phyloP scores from a whole-genome alignment of 306 rosid species.

The Oxytropis ochrocephala region DNA sequence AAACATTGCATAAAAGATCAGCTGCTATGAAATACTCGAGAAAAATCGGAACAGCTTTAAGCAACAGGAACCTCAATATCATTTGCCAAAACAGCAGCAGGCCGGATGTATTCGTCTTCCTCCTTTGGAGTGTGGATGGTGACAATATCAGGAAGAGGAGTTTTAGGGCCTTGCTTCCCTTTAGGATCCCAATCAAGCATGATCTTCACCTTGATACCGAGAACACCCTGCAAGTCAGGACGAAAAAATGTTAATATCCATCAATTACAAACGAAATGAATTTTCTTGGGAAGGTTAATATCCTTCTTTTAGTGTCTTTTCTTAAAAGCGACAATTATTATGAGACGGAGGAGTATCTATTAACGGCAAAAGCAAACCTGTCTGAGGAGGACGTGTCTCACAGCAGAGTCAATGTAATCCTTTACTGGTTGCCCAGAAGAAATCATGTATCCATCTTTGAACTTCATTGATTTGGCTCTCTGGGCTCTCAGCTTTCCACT shows the following conservation, averaged over 20 bases:
- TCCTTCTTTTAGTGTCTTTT: no score
- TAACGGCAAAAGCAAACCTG: not conserved
- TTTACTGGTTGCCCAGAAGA: constrained; percentile 4
- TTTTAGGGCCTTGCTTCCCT: not conserved
- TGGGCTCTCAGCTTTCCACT: constrained; percentile 7
- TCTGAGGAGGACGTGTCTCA: constrained; percentile 5
- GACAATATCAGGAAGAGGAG: not conserved
- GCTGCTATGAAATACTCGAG: not conserved
- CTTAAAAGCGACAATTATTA: no score
- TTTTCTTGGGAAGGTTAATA: not conserved
- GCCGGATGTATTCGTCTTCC: not conserved
- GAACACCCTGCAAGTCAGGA: not conserved
- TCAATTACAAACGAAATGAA: not conserved
- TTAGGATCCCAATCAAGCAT: constrained; percentile 10
- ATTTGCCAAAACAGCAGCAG: not conserved
- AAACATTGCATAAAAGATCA: not conserved
- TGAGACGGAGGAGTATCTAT: not conserved
- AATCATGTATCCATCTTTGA: constrained; percentile 11
- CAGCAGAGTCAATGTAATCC: constrained; percentile 9
- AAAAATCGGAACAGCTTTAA: not conserved
- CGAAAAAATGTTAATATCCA: not conserved
- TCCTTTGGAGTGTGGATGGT: not conserved
- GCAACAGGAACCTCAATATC: not conserved
- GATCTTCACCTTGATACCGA: not conserved
- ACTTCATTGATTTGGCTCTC: constrained; percentile 7